Base-by-base conservation (phyloP, 1,139 yeast species). In the Blastobotrys apis region DNA sequence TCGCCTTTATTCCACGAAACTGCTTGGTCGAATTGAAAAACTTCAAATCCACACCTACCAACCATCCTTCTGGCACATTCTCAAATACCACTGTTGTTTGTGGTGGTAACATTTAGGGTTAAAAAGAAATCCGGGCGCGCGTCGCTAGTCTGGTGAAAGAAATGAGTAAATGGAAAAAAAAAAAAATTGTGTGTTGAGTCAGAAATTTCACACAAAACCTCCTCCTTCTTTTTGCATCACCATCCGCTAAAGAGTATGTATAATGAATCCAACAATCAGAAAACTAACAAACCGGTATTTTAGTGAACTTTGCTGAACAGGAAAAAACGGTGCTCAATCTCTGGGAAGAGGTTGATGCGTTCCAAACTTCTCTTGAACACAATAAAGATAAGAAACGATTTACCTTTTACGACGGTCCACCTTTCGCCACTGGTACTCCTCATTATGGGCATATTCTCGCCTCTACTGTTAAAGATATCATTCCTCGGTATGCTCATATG, bases 381-480 rank as follows among this genome's bases (percentile, higher is more conserved):
- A 85, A 95, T 41, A 75, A 90, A 64, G 97, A 78, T 49, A 78
- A 81, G 55, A 94, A 95, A 33, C 84, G 82, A 47, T 92, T 90
- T 66, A 80, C 97, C 37, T 92, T 92, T 66, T 94, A 86, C 63
- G 99, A 92, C 68, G 99, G 99, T 27, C 99, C 99, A 10, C 99
- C 99, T 55, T 92, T 92, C 67, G 99, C 99, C 47, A 92, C 98
- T 4, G 97, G 98, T 63, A 86, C 97, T 32, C 99, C 99, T 38
- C 99, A 92, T 65, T 94, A 92, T 65, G 99, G 99, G 50, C 99
- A 92, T 64, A 83, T 92, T 62, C 74, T 94, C 66, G 94, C 97
- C 2, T 90, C 97, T 33, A 92, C 98, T 47, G 86, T 88, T 58
- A 92, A 90, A 74, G 99, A 92, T 71, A 86, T 92, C 55, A 90